Conservation (phyloP, 306 rosid species). For the Myrica gale region DNA sequence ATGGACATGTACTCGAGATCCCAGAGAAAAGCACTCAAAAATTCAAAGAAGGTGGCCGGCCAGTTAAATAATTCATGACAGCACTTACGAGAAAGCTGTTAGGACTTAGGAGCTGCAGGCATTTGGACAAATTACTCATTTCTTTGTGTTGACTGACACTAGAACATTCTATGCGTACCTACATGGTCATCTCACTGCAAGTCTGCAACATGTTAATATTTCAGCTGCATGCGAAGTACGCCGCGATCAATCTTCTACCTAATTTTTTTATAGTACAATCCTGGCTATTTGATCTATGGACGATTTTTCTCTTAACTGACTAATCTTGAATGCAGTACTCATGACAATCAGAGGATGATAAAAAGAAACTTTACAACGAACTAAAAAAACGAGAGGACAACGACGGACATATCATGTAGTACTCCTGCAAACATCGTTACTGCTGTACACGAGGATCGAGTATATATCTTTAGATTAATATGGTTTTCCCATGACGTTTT, state of each 20-base stretch:
- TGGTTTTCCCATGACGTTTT: not conserved
- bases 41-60: not conserved
- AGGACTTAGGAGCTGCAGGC: not conserved
- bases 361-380: conserved; percentile 1
- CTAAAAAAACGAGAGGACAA: not conserved
- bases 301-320: not conserved
- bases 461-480: not conserved
- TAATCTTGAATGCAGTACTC: not conserved
- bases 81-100: not conserved
- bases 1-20: not conserved
- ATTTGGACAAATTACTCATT: no score
- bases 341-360: not conserved
- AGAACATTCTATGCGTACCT: no score
- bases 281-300: not conserved
- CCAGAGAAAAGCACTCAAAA: not conserved
- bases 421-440: not conserved
- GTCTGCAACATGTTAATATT: no score
- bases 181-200: no score
- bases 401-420: not conserved
- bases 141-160: no score
- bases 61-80: not conserved
- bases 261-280: not conserved
- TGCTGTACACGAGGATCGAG: no score
- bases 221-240: no score
- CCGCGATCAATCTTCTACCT: no score